These are phyloP conservation scores for Coemansia interrupta DNA, from an alignment of 192 early-diverging fungal genomes.

Conservation along the genomic window DNA sequence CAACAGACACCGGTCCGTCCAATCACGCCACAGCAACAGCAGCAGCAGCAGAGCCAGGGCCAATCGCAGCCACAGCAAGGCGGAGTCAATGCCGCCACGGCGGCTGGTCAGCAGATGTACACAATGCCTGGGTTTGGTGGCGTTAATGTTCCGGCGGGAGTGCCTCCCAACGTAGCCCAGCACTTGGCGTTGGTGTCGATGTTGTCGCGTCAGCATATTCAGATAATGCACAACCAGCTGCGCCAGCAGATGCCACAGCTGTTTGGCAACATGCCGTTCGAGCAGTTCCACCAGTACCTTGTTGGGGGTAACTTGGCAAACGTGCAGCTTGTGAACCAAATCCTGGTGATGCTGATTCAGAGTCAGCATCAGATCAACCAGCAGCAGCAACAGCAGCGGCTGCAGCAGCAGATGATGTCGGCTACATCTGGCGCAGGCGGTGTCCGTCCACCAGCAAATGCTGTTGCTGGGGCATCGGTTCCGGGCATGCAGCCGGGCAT, in stretches of 20 bases:
- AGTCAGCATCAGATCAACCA: constrained; percentile 14
- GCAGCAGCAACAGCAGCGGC: constrained; percentile 11
- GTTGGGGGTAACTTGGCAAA: constrained; percentile 16
- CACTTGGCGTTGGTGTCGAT: constrained; percentile 29
- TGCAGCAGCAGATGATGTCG: constrained; percentile 5
- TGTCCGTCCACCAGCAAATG: not conserved
- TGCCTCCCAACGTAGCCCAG: constrained; percentile 12
- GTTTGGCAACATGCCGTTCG: constrained; percentile 23
- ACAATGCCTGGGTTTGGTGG: not conserved
- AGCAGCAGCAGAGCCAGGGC: constrained; percentile 7
- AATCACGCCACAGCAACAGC: not conserved
- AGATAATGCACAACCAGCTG: constrained; percentile 22
- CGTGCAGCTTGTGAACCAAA: constrained; percentile 21
- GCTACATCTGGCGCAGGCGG: constrained; percentile 3
- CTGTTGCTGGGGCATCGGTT: not conserved
- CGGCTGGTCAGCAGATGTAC: constrained; percentile 12
- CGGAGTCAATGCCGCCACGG: not conserved
- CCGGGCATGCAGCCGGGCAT: constrained; percentile 18
- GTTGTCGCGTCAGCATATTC: constrained; percentile 16
- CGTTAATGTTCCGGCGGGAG: not conserved
- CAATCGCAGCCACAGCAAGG: not conserved
- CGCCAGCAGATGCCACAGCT: constrained; percentile 20
- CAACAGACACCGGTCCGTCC: not conserved
- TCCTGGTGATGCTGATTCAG: constrained; percentile 11
- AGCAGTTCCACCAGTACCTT: constrained; percentile 29